These are phyloP conservation scores for Solanum aculeatissimum DNA, from an alignment of 305 asterid genomes.

Conservation along the genomic window DNA sequence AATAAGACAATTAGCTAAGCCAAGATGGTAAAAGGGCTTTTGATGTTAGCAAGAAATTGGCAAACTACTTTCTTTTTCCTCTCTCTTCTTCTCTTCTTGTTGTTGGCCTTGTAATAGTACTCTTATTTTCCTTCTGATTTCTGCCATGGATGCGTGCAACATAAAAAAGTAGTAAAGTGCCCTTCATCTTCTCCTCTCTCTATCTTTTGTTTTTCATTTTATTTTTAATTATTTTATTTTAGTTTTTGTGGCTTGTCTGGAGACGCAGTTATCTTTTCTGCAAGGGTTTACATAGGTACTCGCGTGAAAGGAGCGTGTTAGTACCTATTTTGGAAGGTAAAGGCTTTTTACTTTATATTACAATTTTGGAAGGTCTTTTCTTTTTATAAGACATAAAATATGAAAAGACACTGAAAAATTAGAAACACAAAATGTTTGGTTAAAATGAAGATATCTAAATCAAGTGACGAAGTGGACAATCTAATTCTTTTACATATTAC, in stretches of 20 bases:
- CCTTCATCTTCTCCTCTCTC: conserved; percentile 26
- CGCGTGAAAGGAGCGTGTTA: not conserved
- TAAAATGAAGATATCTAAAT: not conserved
- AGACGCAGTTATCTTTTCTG: conserved; percentile 34
- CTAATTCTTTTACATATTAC: not conserved
- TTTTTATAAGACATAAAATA: too few species aligned
- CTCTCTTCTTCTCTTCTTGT: not conserved
- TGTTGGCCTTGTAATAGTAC: conserved; percentile 11
- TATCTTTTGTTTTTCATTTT: not conserved
- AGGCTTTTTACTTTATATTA: not conserved
- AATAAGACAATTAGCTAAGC: not conserved
- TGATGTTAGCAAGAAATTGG: not conserved
- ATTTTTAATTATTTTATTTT: conserved; percentile 8
- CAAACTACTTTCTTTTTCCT: not conserved
- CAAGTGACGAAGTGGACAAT: not conserved
- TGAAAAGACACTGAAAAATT: not conserved
- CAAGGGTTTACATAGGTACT: conserved; percentile 23
- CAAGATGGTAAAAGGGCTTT: not conserved
- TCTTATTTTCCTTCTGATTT: conserved; percentile 36
- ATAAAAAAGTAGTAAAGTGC: conserved; percentile 74
- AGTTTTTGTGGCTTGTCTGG: conserved; percentile 62
- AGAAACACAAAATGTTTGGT: not conserved
- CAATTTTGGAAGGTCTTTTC: too few species aligned
- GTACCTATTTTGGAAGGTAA: not conserved
- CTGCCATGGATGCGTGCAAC: conserved; percentile 99